phyloP scores from a whole-genome alignment of 345 rosid species.

The Euphorbia tirucalli region DNA sequence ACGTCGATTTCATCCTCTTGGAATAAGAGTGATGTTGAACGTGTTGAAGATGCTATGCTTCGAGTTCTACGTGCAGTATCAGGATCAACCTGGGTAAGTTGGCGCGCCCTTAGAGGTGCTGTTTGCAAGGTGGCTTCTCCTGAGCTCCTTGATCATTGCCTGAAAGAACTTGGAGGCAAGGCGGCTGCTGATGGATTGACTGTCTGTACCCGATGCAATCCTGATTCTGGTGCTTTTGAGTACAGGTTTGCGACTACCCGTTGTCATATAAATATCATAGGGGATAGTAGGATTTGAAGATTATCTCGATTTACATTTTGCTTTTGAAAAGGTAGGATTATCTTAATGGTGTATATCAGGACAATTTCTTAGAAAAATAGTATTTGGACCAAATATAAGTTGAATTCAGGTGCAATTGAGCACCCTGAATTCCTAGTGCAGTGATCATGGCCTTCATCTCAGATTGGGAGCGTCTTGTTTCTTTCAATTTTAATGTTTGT shows the following conservation, averaged over 20 bases:
- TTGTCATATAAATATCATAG: not conserved
- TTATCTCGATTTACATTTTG: not conserved
- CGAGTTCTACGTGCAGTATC: slow-evolving; percentile 60
- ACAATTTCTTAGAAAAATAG: not conserved
- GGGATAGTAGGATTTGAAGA: not conserved
- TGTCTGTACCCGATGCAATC: slow-evolving; percentile 41
- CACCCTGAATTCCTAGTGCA: too few relatives aligned
- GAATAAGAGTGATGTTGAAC: slow-evolving; percentile 42
- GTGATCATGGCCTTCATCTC: not conserved
- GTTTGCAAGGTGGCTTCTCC: slow-evolving; percentile 50
- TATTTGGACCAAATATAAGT: not conserved
- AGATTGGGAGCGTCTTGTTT: not conserved
- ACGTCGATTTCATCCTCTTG: slow-evolving; percentile 31
- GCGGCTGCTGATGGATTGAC: slow-evolving; percentile 42
- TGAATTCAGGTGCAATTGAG: not conserved
- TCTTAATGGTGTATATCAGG: not conserved
- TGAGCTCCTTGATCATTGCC: slow-evolving; percentile 56
- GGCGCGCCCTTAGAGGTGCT: slow-evolving; percentile 60
- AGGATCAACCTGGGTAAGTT: slow-evolving; percentile 59
- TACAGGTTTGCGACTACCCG: slow-evolving; percentile 43
- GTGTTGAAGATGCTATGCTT: slow-evolving; percentile 56
- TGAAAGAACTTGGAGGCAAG: slow-evolving; percentile 52
- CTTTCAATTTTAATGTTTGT: not conserved
- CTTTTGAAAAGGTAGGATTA: not conserved
- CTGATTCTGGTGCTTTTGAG: slow-evolving; percentile 47